Percentiles rank a stretch among this genome's conserved stretches.
phyloP scores from a whole-genome alignment of 1,139 yeast genomes.

The Yamadazyma blattariae region DNA sequence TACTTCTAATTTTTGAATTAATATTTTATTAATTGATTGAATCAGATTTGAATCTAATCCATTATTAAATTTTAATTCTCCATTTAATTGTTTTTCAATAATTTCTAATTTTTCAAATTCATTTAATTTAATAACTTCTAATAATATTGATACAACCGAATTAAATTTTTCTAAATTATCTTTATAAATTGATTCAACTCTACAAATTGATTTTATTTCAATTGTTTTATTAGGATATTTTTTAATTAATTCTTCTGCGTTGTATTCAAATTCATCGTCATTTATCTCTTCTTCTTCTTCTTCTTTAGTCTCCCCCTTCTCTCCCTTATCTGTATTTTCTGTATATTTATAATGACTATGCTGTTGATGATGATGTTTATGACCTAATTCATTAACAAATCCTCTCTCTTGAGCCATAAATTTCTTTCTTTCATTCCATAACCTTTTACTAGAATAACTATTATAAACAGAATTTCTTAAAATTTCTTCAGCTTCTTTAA shows the following conservation, averaged over 20 bases:
- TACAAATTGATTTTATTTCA: conserved; percentile 43
- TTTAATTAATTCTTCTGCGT: conserved; percentile 14
- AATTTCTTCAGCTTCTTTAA: conserved; percentile 68
- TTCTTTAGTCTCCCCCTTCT: background rate
- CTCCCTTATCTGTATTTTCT: background rate
- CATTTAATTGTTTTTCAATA: conserved; percentile 39
- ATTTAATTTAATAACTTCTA: conserved; percentile 60
- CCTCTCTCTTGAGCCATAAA: conserved; percentile 83
- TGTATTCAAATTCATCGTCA: conserved; percentile 20
- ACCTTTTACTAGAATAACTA: conserved; percentile 61
- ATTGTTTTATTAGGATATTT: conserved; percentile 30
- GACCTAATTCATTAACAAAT: conserved; percentile 37
- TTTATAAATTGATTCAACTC: conserved; percentile 62
- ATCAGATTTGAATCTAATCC: conserved; percentile 16
- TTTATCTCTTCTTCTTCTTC: background rate
- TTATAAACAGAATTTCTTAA: conserved; percentile 62
- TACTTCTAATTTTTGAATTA: conserved; percentile 50
- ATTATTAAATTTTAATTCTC: conserved; percentile 25
- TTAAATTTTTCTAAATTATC: conserved; percentile 53
- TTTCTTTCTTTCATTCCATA: conserved; percentile 66
- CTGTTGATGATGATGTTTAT: conserved; percentile 10
- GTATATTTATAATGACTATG: background rate
- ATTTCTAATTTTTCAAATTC: conserved; percentile 34
- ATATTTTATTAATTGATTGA: conserved; percentile 22
- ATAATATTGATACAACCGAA: conserved; percentile 59